These are phyloP conservation scores for Hordeum pubiflorum DNA, from an alignment of 202 grass and related monocot species.

Conservation along the genomic window DNA sequence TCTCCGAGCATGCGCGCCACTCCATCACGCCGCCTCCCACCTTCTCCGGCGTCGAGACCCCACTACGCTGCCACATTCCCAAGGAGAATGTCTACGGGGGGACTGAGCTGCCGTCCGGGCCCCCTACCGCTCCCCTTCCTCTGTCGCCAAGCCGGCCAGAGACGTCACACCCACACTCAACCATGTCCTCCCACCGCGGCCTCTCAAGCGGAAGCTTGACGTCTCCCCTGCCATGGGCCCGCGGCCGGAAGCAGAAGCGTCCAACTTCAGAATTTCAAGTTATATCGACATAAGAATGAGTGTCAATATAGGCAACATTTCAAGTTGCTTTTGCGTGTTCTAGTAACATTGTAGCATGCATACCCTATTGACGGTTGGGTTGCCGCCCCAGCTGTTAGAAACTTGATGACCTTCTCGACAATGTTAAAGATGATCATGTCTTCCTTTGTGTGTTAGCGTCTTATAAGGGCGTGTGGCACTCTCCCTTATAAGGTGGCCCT, in stretches of 20 bases:
- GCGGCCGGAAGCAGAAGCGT: background rate
- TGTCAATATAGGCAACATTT: too few species aligned
- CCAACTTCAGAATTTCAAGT: background rate
- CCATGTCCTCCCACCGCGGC: slow-evolving; percentile 28
- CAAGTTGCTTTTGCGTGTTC: too few species aligned
- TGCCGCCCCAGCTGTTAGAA: slow-evolving; percentile 58
- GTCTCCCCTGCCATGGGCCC: slow-evolving; percentile 7
- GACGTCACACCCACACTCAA: slow-evolving; percentile 3
- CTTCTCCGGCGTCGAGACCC: background rate
- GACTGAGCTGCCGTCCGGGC: too few species aligned
- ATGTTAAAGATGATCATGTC: slow-evolving; percentile 88
- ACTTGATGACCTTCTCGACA: slow-evolving; percentile 78
- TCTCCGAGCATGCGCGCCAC: slow-evolving; percentile 29
- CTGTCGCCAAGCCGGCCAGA: slow-evolving; percentile 19
- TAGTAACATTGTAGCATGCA: slow-evolving; percentile 14
- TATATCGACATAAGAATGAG: too few species aligned
- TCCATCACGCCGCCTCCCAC: slow-evolving; percentile 21
- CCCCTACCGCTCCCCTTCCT: slow-evolving; percentile 30
- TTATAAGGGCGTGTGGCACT: too few species aligned
- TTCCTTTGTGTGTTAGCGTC: slow-evolving; percentile 22
- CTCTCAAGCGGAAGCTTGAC: slow-evolving; percentile 50
- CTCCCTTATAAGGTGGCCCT: too few species aligned
- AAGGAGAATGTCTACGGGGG: slow-evolving; percentile 34
- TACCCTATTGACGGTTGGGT: slow-evolving; percentile 53
- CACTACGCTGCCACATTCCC: slow-evolving; percentile 21